These are phyloP conservation scores for Naumovozyma castellii DNA, from an alignment of 805 yeast species.

Conservation along the genomic window DNA sequence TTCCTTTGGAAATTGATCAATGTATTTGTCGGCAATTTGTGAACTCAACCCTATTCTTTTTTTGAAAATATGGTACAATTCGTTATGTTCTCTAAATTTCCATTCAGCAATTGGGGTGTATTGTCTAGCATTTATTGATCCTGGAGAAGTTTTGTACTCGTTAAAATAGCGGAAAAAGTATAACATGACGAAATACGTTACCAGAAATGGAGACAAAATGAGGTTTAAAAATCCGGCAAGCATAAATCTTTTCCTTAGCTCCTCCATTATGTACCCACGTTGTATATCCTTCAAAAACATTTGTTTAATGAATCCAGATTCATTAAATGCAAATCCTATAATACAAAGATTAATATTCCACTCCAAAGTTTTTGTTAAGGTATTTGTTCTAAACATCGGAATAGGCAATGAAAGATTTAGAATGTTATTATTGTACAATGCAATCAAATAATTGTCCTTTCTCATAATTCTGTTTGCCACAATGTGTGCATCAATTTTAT, in stretches of 20 bases:
- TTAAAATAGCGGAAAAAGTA: conserved; percentile 88
- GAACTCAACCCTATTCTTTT: conserved; percentile 69
- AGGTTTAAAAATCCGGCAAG: conserved; percentile 83
- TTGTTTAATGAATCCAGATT: conserved; percentile 71
- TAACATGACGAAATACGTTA: conserved; percentile 68
- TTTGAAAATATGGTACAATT: conserved; percentile 78
- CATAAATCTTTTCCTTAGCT: conserved; percentile 68
- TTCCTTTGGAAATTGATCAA: conserved; percentile 88
- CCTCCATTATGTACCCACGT: conserved; percentile 55
- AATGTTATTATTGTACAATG: conserved; percentile 70
- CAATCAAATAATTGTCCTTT: conserved; percentile 87
- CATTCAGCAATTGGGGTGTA: conserved; percentile 93
- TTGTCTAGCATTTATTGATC: conserved; percentile 70
- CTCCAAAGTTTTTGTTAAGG: conserved; percentile 77
- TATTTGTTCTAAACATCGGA: conserved; percentile 35
- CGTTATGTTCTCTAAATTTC: conserved; percentile 91
- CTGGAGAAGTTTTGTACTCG: conserved; percentile 84
- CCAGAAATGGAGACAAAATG: conserved; percentile 75
- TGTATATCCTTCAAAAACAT: conserved; percentile 62
- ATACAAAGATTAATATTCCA: conserved; percentile 90
- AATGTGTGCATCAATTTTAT: conserved; percentile 80
- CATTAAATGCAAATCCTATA: conserved; percentile 75
- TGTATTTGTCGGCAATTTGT: conserved; percentile 71
- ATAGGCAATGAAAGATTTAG: conserved; percentile 55
- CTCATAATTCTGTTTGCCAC: conserved; percentile 95